Base-by-base conservation (phyloP, 306 rosid genomes). In the Fragaria vesca region DNA sequence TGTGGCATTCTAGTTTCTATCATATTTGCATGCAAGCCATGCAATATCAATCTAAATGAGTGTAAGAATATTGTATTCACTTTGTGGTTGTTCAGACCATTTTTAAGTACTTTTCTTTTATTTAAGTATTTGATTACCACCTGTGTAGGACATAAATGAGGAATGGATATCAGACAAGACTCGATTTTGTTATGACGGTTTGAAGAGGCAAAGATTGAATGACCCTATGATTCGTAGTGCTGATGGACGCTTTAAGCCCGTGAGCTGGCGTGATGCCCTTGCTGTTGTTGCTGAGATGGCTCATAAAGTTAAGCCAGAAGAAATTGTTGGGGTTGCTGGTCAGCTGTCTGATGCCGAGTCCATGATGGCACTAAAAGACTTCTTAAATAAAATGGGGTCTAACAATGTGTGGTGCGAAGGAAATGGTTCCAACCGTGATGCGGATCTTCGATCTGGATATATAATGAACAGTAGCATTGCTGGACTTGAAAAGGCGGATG, bases 161-260 rank as follows among this genome's bases (percentile, higher is more conserved):
- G 99, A 96, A 82, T 96, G 99, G 98, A 96, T 96, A 85, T 96
- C 99, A 50, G 99, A 96, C 84, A 96, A 96, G 84, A 96, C 98
- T 81, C 98, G 98, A 57, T 96, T 96, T 69, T 91, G 93, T 75
- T 96, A 93, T 86, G 99, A 96, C 78, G 99, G 99, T 78, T 91
- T 96, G 85, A 96, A 96, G 88, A 96, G 99, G 82, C 99, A 96
- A 85, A 93, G 99, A 83, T 83, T 96, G 75, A 96, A 91, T 83
- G 99, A 96, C 84, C 99, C 98, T 43, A 93, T 96, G 99, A 85
- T 96, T 79, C 98, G 98, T 76, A 94, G 90, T 84, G 82, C 94
- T 77, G 98, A 96, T 86, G 99, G 99, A 30, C 98, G 93, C 71
- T 93, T 96, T 81, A 88, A 85, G 83, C 74, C 94, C 78, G 97